Evolutionary conservation across 1,139 yeast genomes (phyloP).

Genomic region (Pichia inconspicua): DNA sequence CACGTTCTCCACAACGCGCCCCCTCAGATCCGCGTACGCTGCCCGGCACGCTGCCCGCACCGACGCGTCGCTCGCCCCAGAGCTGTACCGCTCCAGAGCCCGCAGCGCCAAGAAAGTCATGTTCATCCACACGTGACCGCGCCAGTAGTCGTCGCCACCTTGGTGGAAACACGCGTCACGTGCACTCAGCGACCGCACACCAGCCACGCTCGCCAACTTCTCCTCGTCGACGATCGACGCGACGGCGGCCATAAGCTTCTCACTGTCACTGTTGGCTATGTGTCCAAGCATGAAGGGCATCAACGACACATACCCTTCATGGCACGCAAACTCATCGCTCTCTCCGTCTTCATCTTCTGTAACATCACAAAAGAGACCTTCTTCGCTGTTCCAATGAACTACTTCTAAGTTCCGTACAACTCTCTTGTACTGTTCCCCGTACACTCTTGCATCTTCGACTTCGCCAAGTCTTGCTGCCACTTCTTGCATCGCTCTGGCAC

Average conservation of each 20-base stretch:
- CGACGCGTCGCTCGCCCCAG: too few species aligned
- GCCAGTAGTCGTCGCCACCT: conserved; percentile 88
- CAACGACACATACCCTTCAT: conserved; percentile 78
- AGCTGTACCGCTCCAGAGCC: too few species aligned
- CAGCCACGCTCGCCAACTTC: conserved; percentile 71
- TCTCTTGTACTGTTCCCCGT: conserved; percentile 44
- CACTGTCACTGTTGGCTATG: conserved; percentile 49
- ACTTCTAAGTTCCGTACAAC: conserved; percentile 58
- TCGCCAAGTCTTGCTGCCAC: conserved; percentile 62
- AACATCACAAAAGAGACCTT: conserved; percentile 73
- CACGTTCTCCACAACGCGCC: conserved; percentile 34
- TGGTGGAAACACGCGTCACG: conserved; percentile 52
- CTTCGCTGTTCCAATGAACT: conserved; percentile 71
- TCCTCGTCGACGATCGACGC: conserved; percentile 59
- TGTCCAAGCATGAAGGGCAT: conserved; percentile 79
- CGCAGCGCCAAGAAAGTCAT: conserved; percentile 56
- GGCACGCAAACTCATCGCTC: conserved; percentile 57
- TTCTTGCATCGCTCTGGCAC: conserved; percentile 74
- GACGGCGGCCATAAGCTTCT: conserved; percentile 45
- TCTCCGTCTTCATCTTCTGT: conserved; percentile 62
- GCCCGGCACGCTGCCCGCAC: background rate
- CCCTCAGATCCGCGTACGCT: background rate
- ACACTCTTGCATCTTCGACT: conserved; percentile 48
- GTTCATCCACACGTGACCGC: conserved; percentile 91
- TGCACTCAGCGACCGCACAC: conserved; percentile 75